Evolutionary conservation across 163 green algal genomes (phyloP).

Genomic region (Scenedesmus sp.): DNA sequence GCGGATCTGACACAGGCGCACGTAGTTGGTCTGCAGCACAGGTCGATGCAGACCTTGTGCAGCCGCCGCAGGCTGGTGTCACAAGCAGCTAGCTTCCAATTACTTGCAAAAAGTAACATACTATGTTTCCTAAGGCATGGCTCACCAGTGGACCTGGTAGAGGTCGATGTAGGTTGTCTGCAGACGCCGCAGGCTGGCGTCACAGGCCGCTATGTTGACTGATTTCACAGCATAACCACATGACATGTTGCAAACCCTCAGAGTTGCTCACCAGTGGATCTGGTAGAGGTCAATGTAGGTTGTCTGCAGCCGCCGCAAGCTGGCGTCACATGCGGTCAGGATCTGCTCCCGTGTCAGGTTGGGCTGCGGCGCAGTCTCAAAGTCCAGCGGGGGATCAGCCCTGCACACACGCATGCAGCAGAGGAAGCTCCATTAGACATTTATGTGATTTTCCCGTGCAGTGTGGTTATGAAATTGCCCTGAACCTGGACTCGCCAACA

Average conservation of each 20-base stretch:
- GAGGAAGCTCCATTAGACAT: neutral
- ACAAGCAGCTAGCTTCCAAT: conserved; percentile 42
- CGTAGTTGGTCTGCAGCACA: conserved; percentile 76
- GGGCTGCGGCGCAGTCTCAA: conserved; percentile 30
- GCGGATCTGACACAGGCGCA: conserved; percentile 90
- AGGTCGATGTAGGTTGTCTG: conserved; percentile 89
- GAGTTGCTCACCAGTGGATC: conserved; percentile 65
- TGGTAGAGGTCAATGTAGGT: conserved; percentile 93
- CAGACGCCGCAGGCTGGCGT: conserved; percentile 72
- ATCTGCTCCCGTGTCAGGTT: conserved; percentile 61
- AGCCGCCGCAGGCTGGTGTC: conserved; percentile 76
- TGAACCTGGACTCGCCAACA: too few species aligned
- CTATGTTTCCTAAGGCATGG: too few species aligned
- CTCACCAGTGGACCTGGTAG: conserved; percentile 78
- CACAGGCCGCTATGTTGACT: conserved; percentile 17
- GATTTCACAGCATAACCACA: neutral
- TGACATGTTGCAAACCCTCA: neutral
- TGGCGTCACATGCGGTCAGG: conserved; percentile 56
- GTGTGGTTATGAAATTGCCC: neutral
- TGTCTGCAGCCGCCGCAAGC: conserved; percentile 83
- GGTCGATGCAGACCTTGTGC: conserved; percentile 23
- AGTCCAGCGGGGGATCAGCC: conserved; percentile 46
- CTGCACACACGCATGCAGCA: conserved; percentile 32
- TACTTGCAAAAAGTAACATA: too few species aligned
- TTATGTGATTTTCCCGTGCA: neutral